Percentiles rank a stretch among this genome's conserved stretches.
Evolutionary conservation across 306 rosid genomes (phyloP).

Genomic region (Pueraria montana): DNA sequence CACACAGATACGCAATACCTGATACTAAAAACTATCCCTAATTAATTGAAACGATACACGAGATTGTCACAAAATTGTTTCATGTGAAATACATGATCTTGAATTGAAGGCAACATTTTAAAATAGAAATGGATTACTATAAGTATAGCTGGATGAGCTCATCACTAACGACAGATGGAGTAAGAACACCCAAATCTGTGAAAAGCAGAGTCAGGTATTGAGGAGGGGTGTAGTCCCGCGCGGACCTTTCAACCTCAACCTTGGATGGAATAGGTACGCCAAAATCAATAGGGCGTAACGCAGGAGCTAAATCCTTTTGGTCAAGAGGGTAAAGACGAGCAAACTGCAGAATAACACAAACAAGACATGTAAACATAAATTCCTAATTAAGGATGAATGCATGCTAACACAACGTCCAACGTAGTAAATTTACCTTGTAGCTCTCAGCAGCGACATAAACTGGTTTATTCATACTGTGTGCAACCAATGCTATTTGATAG

Average conservation of each 20-base stretch:
- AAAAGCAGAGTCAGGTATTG: conserved; percentile 84
- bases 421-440: conserved; percentile 95
- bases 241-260: conserved; percentile 90
- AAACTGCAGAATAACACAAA: conserved; percentile 61
- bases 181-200: conserved; percentile 88
- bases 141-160: conserved; percentile 89
- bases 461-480: conserved; percentile 85
- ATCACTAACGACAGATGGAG: conserved; percentile 90
- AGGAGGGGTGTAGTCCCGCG: conserved; percentile 91
- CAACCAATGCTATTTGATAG: conserved; percentile 84
- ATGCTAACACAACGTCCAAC: too few relatives aligned
- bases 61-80: conserved; percentile 7
- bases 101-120: too few relatives aligned
- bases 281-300: conserved; percentile 82
- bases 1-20: background rate
- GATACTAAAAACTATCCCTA: background rate
- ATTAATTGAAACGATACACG: background rate
- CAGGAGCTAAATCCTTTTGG: conserved; percentile 92
- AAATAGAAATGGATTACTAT: too few relatives aligned
- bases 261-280: conserved; percentile 90
- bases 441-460: conserved; percentile 93
- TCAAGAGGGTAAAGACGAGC: conserved; percentile 96
- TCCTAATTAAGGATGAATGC: background rate
- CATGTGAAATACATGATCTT: conserved; percentile 13
- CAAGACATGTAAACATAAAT: background rate